Evolutionary conservation across 2,329 filamentous ascomycete genomes (phyloP).

Genomic region (Talaromyces sp.): DNA sequence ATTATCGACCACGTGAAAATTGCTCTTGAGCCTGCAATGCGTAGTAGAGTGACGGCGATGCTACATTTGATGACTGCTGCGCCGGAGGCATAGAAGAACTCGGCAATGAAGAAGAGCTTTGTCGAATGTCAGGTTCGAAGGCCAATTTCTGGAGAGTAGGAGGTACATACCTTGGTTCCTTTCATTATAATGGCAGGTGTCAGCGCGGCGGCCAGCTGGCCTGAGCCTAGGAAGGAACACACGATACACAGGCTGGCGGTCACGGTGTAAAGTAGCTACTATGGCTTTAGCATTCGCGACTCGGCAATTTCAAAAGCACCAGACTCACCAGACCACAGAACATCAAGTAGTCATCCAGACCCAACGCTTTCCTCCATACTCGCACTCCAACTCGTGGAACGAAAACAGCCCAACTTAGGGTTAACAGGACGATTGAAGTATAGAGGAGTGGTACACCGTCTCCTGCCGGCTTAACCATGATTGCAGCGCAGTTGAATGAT

Average conservation of each 20-base stretch:
- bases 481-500: neutral
- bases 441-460: slow-evolving; percentile 10
- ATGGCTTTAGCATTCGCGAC: neutral
- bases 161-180: slow-evolving; percentile 11
- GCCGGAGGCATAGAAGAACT: slow-evolving; percentile 15
- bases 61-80: slow-evolving; percentile 13
- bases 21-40: slow-evolving; percentile 9
- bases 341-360: slow-evolving; percentile 13
- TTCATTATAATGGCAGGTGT: neutral
- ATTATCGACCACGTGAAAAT: slow-evolving; percentile 3
- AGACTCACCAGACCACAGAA: neutral
- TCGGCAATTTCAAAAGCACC: neutral
- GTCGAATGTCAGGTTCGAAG: neutral
- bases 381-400: neutral
- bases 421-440: slow-evolving; percentile 8
- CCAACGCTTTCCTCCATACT: slow-evolving; percentile 12
- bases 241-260: slow-evolving; percentile 12
- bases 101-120: slow-evolving; percentile 17
- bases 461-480: slow-evolving; percentile 14
- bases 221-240: slow-evolving; percentile 10
- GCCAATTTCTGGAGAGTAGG: neutral
- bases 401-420: slow-evolving; percentile 6
- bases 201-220: neutral
- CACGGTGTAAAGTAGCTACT: slow-evolving; percentile 1
- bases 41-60: slow-evolving; percentile 13